Percentiles rank a stretch among this genome's conserved stretches.
These are phyloP conservation scores for Aspergillus diversus DNA, from an alignment of 495 filamentous ascomycete species.

Conservation along the genomic window DNA sequence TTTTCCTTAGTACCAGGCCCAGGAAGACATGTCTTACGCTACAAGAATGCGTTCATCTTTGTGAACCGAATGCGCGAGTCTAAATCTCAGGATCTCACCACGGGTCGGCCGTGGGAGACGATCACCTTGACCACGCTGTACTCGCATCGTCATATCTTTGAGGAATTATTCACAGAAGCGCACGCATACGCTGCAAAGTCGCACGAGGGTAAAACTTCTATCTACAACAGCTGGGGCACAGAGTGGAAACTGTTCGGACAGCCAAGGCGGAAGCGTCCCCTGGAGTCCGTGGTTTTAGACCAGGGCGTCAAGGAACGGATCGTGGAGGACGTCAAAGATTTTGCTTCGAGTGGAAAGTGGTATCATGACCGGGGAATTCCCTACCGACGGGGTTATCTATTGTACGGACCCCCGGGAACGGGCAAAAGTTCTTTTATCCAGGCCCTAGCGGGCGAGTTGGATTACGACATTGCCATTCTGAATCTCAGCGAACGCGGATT, in stretches of 20 bases:
- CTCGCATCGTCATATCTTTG: constrained; percentile 80
- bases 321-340: constrained; percentile 83
- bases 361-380: constrained; percentile 95
- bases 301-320: constrained; percentile 83
- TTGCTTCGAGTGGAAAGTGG: constrained; percentile 78
- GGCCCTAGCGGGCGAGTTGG: constrained; percentile 85
- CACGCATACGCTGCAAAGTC: constrained; percentile 73
- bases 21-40: constrained; percentile 83
- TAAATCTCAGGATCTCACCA: constrained; percentile 69
- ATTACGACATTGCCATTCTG: constrained; percentile 92
- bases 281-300: constrained; percentile 87
- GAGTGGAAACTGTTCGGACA: constrained; percentile 86
- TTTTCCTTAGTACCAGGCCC: constrained; percentile 91
- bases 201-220: constrained; percentile 90
- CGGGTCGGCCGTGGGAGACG: constrained; percentile 90
- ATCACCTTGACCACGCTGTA: constrained; percentile 92
- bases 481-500: constrained; percentile 92
- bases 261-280: constrained; percentile 81
- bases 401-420: constrained; percentile 92
- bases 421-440: constrained; percentile 98
- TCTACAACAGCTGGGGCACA: constrained; percentile 82
- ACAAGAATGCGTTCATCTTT: constrained; percentile 80
- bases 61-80: constrained; percentile 82
- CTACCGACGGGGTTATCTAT: constrained; percentile 88
- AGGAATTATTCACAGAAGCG: constrained; percentile 83